phyloP scores from a whole-genome alignment of 495 filamentous ascomycete genomes.

The Xylaria venustula region DNA sequence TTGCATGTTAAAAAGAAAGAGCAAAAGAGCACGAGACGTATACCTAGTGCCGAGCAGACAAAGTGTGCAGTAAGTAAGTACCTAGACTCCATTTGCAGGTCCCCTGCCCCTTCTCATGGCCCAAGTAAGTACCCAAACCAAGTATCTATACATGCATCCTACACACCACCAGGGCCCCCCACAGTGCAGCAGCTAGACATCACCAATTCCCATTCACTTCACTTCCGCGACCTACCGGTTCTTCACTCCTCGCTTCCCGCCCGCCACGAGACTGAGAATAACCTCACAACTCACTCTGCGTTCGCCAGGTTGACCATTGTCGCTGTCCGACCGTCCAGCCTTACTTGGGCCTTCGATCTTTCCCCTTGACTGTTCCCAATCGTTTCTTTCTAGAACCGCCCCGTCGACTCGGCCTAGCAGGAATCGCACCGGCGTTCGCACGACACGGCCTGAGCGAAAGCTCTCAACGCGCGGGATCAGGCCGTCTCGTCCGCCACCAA shows the following conservation, averaged over 20 bases:
- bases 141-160: neutral
- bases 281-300: neutral
- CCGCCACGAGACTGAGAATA: neutral
- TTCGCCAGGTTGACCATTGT: neutral
- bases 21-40: conserved; percentile 3
- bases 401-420: neutral
- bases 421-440: neutral
- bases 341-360: neutral
- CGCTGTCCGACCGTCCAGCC: neutral
- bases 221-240: conserved; percentile 6
- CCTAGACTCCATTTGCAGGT: too few species aligned
- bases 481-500: conserved; percentile 23
- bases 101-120: too few species aligned
- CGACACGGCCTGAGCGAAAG: conserved; percentile 8
- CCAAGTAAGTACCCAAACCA: neutral
- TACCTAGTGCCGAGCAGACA: too few species aligned
- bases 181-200: conserved; percentile 1
- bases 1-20: neutral
- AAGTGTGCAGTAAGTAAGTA: too few species aligned
- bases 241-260: neutral
- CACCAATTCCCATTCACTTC: conserved; percentile 6
- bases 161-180: neutral
- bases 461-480: conserved; percentile 17
- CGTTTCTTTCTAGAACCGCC: neutral
- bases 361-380: neutral